phyloP scores from a whole-genome alignment of 768 basidiomycete genomes.

The Podaxis mareebaensis region DNA sequence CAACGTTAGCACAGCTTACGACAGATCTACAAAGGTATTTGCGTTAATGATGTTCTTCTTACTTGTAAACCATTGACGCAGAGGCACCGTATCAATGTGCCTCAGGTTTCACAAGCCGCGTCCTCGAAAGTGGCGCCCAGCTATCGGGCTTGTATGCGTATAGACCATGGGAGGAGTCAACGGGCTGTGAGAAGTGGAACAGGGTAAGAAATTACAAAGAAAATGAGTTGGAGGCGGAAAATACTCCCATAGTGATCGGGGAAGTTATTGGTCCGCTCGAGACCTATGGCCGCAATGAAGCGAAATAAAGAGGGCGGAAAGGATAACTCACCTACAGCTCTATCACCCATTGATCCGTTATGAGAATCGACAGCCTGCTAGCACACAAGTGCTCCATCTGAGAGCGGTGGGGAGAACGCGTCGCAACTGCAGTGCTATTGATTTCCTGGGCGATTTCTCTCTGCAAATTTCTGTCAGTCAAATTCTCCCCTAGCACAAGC shows the following conservation, averaged over 20 bases:
- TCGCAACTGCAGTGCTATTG: too few relatives aligned
- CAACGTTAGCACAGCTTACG: conserved; percentile 89
- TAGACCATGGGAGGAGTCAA: conserved; percentile 92
- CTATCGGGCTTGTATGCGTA: conserved; percentile 97
- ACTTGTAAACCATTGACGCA: not conserved
- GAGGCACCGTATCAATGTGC: conserved; percentile 90
- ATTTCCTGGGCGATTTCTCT: too few relatives aligned
- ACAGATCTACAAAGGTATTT: conserved; percentile 68
- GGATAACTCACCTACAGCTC: too few relatives aligned
- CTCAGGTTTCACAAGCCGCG: conserved; percentile 95
- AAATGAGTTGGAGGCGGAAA: conserved; percentile 17
- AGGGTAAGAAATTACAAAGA: conserved; percentile 8
- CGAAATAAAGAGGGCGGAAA: too few relatives aligned
- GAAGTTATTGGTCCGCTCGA: conserved; percentile 44
- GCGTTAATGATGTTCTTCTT: not conserved
- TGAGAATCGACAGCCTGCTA: too few relatives aligned
- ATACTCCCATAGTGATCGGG: conserved; percentile 85
- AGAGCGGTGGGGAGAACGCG: too few relatives aligned
- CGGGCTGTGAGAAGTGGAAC: conserved; percentile 56
- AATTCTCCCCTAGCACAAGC: too few relatives aligned
- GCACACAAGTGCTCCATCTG: too few relatives aligned
- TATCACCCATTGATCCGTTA: too few relatives aligned
- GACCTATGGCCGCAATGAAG: too few relatives aligned
- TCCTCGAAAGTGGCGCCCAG: conserved; percentile 85
- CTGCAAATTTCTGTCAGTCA: too few relatives aligned